Evolutionary conservation across 305 asterid species (phyloP).

Genomic region (Ruellia speciosa): DNA sequence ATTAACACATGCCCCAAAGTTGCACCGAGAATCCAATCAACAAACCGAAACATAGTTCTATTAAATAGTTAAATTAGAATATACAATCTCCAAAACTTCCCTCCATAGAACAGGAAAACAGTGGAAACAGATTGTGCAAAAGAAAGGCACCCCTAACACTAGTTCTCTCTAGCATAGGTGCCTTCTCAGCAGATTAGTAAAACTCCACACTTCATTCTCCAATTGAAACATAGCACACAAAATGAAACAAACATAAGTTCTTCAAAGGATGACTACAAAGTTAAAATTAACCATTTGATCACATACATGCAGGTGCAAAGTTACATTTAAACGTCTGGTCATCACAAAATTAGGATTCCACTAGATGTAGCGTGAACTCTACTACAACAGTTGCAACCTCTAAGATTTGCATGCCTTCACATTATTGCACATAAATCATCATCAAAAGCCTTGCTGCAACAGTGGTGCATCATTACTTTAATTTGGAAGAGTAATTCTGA

Average conservation of each 20-base stretch:
- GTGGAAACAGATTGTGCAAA: not conserved
- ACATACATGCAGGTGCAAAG: not conserved
- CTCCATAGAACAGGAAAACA: not conserved
- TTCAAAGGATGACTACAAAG: too few relatives aligned
- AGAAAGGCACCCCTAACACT: not conserved
- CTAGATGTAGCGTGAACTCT: not conserved
- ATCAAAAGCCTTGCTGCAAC: not conserved
- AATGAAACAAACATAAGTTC: too few relatives aligned
- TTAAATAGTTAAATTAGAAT: not conserved
- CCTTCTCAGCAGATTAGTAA: too few relatives aligned
- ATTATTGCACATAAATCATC: not conserved
- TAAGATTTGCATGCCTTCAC: not conserved
- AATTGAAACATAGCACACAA: too few relatives aligned
- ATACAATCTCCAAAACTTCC: conserved; percentile 5
- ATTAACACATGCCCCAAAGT: not conserved
- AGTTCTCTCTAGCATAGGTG: conserved; percentile 1
- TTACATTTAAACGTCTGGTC: not conserved
- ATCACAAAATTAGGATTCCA: conserved; percentile 1
- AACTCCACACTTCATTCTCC: too few relatives aligned
- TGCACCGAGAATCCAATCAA: not conserved
- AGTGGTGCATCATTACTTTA: not conserved
- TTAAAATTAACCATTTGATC: too few relatives aligned
- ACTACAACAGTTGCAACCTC: not conserved
- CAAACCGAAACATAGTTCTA: not conserved
- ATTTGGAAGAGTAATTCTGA: not conserved